A percentile compares a stretch with the other conserved stretches of the same genome.
phyloP scores from a whole-genome alignment of 1,139 yeast species.

The Nakaseomyces uthaithaninus region DNA sequence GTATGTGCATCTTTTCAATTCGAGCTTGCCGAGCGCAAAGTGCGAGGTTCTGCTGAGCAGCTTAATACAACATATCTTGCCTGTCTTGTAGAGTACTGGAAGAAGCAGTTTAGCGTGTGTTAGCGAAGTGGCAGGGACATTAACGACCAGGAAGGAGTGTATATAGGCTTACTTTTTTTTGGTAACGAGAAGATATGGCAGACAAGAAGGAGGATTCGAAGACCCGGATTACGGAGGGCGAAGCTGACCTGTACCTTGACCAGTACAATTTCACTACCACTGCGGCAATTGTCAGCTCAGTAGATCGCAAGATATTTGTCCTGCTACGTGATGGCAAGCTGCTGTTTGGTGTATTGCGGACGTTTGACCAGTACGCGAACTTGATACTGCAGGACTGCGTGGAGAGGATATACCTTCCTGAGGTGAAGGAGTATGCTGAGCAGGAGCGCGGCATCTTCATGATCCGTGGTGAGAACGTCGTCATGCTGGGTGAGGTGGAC shows the following conservation, averaged over 20 bases:
- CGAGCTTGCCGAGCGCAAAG: too few relatives aligned
- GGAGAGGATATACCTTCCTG: conserved; percentile 67
- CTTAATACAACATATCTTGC: too few relatives aligned
- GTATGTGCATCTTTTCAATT: too few relatives aligned
- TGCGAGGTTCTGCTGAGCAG: too few relatives aligned
- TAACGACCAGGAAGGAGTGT: too few relatives aligned
- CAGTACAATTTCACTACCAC: conserved; percentile 92
- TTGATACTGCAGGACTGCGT: conserved; percentile 84
- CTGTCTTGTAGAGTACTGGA: too few relatives aligned
- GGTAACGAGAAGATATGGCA: not conserved
- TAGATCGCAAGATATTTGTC: conserved; percentile 70
- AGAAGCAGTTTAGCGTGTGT: too few relatives aligned
- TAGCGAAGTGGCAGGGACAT: too few relatives aligned
- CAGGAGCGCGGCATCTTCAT: conserved; percentile 69
- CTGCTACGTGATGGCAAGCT: conserved; percentile 85
- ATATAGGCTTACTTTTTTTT: conserved; percentile 1
- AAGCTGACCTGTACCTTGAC: conserved; percentile 38
- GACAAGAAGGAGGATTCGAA: not conserved
- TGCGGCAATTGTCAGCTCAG: conserved; percentile 90
- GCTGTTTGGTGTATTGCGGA: conserved; percentile 82
- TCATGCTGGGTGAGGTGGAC: conserved; percentile 91
- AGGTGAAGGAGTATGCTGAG: conserved; percentile 57
- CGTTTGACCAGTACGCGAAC: conserved; percentile 93
- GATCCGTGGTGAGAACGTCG: conserved; percentile 95
- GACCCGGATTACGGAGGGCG: conserved; percentile 30